phyloP scores from a whole-genome alignment of 2,329 filamentous ascomycete genomes.

The Paramyrothecium sp. region DNA sequence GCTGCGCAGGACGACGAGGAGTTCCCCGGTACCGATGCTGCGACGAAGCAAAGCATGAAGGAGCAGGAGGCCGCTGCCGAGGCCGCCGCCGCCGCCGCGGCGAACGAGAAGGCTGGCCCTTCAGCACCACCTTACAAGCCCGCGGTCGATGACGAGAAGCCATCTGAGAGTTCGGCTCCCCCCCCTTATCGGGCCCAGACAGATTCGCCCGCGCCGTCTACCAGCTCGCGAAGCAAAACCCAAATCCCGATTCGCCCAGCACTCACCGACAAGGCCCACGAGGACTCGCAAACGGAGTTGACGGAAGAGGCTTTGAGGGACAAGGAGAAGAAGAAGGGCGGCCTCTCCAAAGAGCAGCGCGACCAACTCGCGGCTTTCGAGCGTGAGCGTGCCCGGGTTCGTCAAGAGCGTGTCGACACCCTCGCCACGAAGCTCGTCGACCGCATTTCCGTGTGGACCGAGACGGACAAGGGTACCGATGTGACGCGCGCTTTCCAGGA shows the following conservation, averaged over 20 bases:
- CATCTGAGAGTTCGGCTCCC: slow-evolving; percentile 14
- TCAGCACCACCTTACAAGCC: slow-evolving; percentile 32
- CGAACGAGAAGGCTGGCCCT: slow-evolving; percentile 13
- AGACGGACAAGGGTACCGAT: slow-evolving; percentile 85
- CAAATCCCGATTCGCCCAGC: slow-evolving; percentile 77
- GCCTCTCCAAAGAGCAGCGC: slow-evolving; percentile 85
- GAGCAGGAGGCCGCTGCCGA: slow-evolving; percentile 29
- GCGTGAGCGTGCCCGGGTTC: slow-evolving; percentile 75
- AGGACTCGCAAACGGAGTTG: slow-evolving; percentile 70
- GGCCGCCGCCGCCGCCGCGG: slow-evolving; percentile 23
- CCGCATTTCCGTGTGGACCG: slow-evolving; percentile 91
- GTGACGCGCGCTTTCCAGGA: slow-evolving; percentile 89
- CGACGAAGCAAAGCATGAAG: slow-evolving; percentile 55
- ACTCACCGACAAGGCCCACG: slow-evolving; percentile 78
- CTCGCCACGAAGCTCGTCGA: slow-evolving; percentile 83
- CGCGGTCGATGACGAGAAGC: slow-evolving; percentile 38
- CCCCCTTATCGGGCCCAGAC: slow-evolving; percentile 27
- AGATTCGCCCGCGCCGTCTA: slow-evolving; percentile 40
- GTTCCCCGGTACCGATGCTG: slow-evolving; percentile 56
- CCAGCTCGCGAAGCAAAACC: slow-evolving; percentile 39
- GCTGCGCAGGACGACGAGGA: slow-evolving; percentile 39
- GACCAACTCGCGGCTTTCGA: slow-evolving; percentile 90
- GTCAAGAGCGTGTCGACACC: slow-evolving; percentile 86
- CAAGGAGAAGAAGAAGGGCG: slow-evolving; percentile 81
- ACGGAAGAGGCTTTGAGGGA: slow-evolving; percentile 47